Evolutionary conservation across 306 rosid genomes (phyloP), one percentile per base, ranked within the genome.

Genomic region (Carpinus viminea): DNA sequence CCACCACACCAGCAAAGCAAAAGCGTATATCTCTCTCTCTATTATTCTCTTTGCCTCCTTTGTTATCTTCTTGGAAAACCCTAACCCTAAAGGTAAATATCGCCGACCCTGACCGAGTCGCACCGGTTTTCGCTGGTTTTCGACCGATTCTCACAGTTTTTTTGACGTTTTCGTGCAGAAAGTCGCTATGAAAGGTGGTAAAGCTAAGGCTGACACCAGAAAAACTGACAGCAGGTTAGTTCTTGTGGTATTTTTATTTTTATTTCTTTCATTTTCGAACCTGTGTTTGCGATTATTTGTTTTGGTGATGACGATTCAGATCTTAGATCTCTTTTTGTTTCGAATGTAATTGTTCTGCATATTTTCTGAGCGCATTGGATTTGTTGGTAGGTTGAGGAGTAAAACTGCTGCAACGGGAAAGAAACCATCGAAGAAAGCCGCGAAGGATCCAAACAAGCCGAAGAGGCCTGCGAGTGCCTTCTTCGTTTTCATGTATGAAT

Each of bases 381-480:
- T 10, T 71, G 51, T 60, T 72, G 11, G 0, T 79, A 94, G 98
- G 83, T 80, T 95, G 86, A 95, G 90, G 89, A 87, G 82, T n/a
- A 91, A 91, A 72, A 80, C 90, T 50, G 90, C 87, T 47, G 93
- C 91, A 54, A 81, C 87, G 0, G 90, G 92, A 7, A 95, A 82
- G 87, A 90, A 88, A 70, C 79, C 77, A 15, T 17, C 85, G 9
- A 92, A 85, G 86, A 94, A 91, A 41, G 93, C 89, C 1, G 92
- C 84, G 0, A 92, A 95, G 89, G 98, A 92, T 90, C 98, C 97
- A 1, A 95, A 92, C 90, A 95, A 88, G 86, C 98, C 98, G 0
- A 92, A 92, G 85, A 91, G 93, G 86, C 98, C 98, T 79, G 93
- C 98, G 0, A 92, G 97, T 78, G 97, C 98, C 65, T 95, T 95